Evolutionary conservation across 331 rosid genomes (phyloP), one percentile per base, ranked within the genome.

Genomic region (Telfairia occidentalis): DNA sequence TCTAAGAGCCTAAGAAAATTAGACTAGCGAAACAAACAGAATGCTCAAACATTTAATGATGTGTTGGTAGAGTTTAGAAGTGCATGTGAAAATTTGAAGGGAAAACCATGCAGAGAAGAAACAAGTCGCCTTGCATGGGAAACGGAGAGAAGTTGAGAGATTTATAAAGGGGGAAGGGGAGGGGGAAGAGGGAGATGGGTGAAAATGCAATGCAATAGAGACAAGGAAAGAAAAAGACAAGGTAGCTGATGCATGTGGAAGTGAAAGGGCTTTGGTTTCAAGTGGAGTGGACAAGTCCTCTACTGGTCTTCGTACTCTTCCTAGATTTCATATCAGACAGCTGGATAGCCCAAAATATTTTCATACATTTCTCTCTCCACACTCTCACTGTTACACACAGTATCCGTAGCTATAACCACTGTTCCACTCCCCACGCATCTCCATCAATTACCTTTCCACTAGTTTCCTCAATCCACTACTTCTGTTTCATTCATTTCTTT

Each of bases 311-410:
- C 2, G 73, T 65, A 63, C 71, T 63, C 29, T 63, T 46, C 50
- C 70, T 65, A 38, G 50, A 65, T 65, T 65, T 65, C 73, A 65
- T 65, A 65, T 65, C 73, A 38, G n/a, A 63, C 50, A 65, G 73
- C 73, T 65, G 73, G 43, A 21, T 65, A 50, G 49, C 32, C 50
- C 50, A 10, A 65, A 65, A 40, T 23, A 38, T 34, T 63, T 13
- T n/a, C 46, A 9, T 2, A 34, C 23, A 61, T 21, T 35, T 65
- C 29, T 65, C 50, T 35, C 72, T 65, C 30, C 4, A 3, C 72
- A 37, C 30, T 54, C 16, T 9, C 61, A 54, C 30, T 54, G 29
- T 54, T 54, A 48, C 19, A 12, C 0, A 48, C 18, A 48, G 19
- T 48, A 2, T n/a, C n/a, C 53, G 1, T 52, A 23, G 29, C 61